phyloP scores from a whole-genome alignment of 208 protist species.

The Trypanosoma vivax region DNA sequence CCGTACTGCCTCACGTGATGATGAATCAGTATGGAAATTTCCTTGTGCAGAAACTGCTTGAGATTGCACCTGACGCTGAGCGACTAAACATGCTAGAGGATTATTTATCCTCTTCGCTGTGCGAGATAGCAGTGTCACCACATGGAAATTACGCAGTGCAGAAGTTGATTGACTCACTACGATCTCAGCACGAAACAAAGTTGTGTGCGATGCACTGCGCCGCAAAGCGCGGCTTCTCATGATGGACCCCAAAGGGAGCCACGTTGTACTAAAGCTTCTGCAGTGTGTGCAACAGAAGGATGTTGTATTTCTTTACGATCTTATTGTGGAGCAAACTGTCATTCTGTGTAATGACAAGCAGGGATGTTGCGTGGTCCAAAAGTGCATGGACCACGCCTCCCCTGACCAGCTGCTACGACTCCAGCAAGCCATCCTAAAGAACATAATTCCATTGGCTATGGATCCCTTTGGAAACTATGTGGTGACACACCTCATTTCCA shows the following conservation, averaged over 20 bases:
- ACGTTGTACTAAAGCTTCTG: conserved; percentile 90
- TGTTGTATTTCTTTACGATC: conserved; percentile 29
- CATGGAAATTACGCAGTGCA: conserved; percentile 96
- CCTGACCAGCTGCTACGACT: conserved; percentile 23
- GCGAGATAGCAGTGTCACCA: conserved; percentile 44
- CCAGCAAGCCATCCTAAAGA: conserved; percentile 40
- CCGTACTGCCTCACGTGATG: conserved; percentile 84
- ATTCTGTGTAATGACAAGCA: conserved; percentile 22
- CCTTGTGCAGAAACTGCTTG: conserved; percentile 92
- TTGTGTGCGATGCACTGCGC: conserved; percentile 40
- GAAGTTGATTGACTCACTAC: conserved; percentile 91
- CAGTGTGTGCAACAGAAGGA: conserved; percentile 45
- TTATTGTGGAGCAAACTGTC: conserved; percentile 11
- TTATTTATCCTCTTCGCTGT: conserved; percentile 43
- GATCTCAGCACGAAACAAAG: conserved; percentile 51
- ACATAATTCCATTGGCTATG: conserved; percentile 65
- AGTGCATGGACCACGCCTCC: conserved; percentile 18
- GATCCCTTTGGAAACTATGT: conserved; percentile 97
- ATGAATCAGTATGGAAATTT: conserved; percentile 96
- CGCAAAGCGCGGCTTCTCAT: conserved; percentile 68
- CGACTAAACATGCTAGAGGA: conserved; percentile 43
- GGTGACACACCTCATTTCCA: conserved; percentile 89
- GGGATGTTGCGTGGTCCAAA: conserved; percentile 31
- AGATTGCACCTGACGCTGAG: conserved; percentile 41
- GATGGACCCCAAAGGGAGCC: conserved; percentile 94